Percentiles rank a stretch among this genome's conserved stretches.
Conservation (phyloP, 1,139 yeast genomes). For the Kurtzmaniella quercitrusa region DNA sequence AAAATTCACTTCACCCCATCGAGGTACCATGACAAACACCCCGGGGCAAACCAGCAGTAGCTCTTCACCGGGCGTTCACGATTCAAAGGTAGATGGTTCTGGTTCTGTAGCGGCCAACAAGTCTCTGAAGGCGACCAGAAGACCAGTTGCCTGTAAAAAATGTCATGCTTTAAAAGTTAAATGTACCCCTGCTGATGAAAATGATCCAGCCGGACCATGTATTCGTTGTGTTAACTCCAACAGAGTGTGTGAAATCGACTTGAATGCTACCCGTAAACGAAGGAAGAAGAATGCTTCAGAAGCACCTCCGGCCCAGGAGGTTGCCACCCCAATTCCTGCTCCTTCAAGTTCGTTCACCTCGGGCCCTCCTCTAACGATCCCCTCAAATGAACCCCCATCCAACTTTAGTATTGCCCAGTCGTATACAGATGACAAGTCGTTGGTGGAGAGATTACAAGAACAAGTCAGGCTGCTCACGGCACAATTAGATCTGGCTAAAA, state of each 20-base stretch:
- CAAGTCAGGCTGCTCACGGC: slow-evolving; percentile 19
- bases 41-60: neutral
- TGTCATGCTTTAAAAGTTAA: slow-evolving; percentile 80
- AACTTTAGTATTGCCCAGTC: neutral
- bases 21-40: neutral
- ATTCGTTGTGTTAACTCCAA: slow-evolving; percentile 64
- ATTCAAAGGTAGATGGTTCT: neutral
- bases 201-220: slow-evolving; percentile 63
- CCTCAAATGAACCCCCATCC: neutral
- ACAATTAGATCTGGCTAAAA: slow-evolving; percentile 11
- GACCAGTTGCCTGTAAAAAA: slow-evolving; percentile 64
- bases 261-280: slow-evolving; percentile 56
- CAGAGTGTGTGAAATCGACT: slow-evolving; percentile 64
- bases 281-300: slow-evolving; percentile 29
- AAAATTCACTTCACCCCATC: neutral
- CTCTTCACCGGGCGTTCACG: neutral
- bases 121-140: slow-evolving; percentile 17
- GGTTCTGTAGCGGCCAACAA: slow-evolving; percentile 3
- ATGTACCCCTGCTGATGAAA: slow-evolving; percentile 68
- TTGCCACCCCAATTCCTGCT: neutral
- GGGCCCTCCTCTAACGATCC: neutral
- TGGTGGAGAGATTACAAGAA: slow-evolving; percentile 15
- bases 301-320: slow-evolving; percentile 3
- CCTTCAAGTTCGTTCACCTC: neutral
- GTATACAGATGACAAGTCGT: neutral